Percentiles rank a stretch among this genome's conserved stretches.
phyloP scores from a whole-genome alignment of 2,329 filamentous ascomycete species.

The Fusarium falciforme region DNA sequence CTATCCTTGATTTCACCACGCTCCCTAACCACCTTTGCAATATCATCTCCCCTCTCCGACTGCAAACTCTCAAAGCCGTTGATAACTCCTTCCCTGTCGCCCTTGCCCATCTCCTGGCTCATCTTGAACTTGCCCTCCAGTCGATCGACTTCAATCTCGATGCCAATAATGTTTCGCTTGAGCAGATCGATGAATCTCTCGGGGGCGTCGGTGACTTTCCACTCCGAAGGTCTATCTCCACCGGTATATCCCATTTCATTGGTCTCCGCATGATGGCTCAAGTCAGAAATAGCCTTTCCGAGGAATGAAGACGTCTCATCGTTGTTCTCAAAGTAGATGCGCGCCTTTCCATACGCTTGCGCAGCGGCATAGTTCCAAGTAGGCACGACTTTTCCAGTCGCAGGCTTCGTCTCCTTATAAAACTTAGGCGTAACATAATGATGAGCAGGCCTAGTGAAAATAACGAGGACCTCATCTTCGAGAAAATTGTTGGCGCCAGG shows the following conservation, averaged over 20 bases:
- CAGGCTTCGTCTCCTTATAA: slow-evolving; percentile 73
- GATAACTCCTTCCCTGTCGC: slow-evolving; percentile 66
- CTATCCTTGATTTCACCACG: slow-evolving; percentile 19
- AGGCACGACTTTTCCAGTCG: slow-evolving; percentile 73
- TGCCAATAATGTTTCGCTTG: slow-evolving; percentile 68
- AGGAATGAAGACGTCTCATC: slow-evolving; percentile 58
- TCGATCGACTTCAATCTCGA: slow-evolving; percentile 66
- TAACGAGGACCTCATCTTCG: slow-evolving; percentile 68
- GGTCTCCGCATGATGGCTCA: slow-evolving; percentile 62
- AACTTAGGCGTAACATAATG: slow-evolving; percentile 78
- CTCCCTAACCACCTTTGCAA: slow-evolving; percentile 46
- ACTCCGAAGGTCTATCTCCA: slow-evolving; percentile 50
- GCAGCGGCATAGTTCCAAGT: slow-evolving; percentile 78
- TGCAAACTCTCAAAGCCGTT: slow-evolving; percentile 60
- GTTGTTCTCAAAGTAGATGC: slow-evolving; percentile 62
- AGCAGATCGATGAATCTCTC: slow-evolving; percentile 65
- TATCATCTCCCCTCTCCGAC: slow-evolving; percentile 41
- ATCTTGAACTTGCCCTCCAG: slow-evolving; percentile 74
- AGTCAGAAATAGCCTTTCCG: slow-evolving; percentile 60
- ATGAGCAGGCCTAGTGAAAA: slow-evolving; percentile 69
- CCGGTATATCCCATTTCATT: slow-evolving; percentile 66
- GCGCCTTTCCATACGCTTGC: slow-evolving; percentile 70
- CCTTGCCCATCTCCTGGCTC: slow-evolving; percentile 67
- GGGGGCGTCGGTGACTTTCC: slow-evolving; percentile 69
- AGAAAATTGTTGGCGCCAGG: slow-evolving; percentile 38